A percentile compares a stretch with the other conserved stretches of the same genome.
Conservation (phyloP, 2,329 filamentous ascomycete species). For the Fusarium cicatricum region DNA sequence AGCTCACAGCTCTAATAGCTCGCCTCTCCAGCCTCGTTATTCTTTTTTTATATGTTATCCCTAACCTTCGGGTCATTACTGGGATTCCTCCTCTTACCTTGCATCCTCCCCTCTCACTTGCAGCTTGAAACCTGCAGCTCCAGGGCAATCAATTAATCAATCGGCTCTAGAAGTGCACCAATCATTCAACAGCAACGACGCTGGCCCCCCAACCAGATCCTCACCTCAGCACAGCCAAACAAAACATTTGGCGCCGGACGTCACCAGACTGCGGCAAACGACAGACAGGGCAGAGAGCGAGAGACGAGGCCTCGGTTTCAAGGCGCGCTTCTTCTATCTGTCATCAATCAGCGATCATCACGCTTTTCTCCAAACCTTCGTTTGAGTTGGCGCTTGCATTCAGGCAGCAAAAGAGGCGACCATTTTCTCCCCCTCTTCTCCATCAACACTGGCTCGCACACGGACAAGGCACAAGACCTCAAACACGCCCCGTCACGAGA, state of each 20-base stretch:
- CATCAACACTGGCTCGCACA: not conserved
- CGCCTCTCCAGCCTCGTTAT: not conserved
- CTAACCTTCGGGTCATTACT: too few species aligned
- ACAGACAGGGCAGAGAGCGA: too few species aligned
- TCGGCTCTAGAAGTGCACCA: conserved; percentile 10
- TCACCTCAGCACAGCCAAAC: conserved; percentile 13
- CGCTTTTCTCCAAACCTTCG: conserved; percentile 7
- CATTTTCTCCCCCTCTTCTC: conserved; percentile 12
- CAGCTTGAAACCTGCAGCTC: too few species aligned
- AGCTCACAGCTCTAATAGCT: not conserved
- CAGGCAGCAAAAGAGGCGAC: conserved; percentile 10
- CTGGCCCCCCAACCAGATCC: conserved; percentile 35
- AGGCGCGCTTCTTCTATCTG: conserved; percentile 16
- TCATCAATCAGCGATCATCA: not conserved
- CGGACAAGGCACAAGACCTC: conserved; percentile 29
- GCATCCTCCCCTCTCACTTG: not conserved
- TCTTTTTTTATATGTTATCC: too few species aligned
- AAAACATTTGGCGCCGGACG: conserved; percentile 14
- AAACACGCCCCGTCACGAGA: conserved; percentile 23
- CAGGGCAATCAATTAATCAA: too few species aligned
- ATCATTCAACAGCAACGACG: conserved; percentile 10
- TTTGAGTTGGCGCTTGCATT: conserved; percentile 27
- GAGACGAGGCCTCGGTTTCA: conserved; percentile 20
- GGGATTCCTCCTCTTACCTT: not conserved
- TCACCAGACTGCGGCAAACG: conserved; percentile 8